Evolutionary conservation across 2,329 filamentous ascomycete species (phyloP).

Genomic region (Lithohypha guttulata): DNA sequence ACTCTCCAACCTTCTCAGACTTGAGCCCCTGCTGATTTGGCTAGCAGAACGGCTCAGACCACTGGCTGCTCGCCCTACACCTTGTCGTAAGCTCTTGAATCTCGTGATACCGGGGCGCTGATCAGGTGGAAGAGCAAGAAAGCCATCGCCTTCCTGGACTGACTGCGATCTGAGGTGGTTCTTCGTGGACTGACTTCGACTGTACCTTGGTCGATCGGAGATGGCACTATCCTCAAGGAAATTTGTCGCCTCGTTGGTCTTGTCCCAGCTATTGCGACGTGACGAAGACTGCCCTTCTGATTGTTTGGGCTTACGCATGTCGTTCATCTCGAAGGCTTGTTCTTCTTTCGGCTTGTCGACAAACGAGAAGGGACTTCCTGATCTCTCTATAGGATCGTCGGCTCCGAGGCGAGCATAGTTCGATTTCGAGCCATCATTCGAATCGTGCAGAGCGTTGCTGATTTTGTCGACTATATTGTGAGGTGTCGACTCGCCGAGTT

Average conservation of each 20-base stretch:
- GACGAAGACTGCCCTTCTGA: no score
- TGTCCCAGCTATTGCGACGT: slow-evolving; percentile 12
- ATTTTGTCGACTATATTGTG: slow-evolving; percentile 19
- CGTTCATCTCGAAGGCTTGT: slow-evolving; percentile 20
- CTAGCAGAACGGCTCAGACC: slow-evolving; percentile 61
- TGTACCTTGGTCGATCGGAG: slow-evolving; percentile 8
- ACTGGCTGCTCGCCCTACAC: slow-evolving; percentile 16
- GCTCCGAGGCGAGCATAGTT: slow-evolving; percentile 13
- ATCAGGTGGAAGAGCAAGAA: slow-evolving; percentile 8
- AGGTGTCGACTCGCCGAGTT: slow-evolving; percentile 16
- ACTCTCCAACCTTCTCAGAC: slow-evolving; percentile 76
- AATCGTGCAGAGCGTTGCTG: slow-evolving; percentile 16
- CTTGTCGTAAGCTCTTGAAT: slow-evolving; percentile 21
- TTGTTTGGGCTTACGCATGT: slow-evolving; percentile 10
- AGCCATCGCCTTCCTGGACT: slow-evolving; percentile 1
- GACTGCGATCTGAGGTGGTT: not conserved
- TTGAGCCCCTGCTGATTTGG: slow-evolving; percentile 74
- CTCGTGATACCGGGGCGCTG: slow-evolving; percentile 18
- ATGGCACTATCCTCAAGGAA: slow-evolving; percentile 10
- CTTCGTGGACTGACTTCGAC: slow-evolving; percentile 11
- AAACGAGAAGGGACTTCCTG: slow-evolving; percentile 60
- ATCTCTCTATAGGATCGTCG: slow-evolving; percentile 51
- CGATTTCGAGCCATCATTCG: slow-evolving; percentile 13
- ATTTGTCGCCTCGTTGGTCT: slow-evolving; percentile 1
- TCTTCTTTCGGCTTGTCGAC: slow-evolving; percentile 42